Base-by-base conservation (phyloP, 2,329 filamentous ascomycete species). In the Cladosporium halotolerans region DNA sequence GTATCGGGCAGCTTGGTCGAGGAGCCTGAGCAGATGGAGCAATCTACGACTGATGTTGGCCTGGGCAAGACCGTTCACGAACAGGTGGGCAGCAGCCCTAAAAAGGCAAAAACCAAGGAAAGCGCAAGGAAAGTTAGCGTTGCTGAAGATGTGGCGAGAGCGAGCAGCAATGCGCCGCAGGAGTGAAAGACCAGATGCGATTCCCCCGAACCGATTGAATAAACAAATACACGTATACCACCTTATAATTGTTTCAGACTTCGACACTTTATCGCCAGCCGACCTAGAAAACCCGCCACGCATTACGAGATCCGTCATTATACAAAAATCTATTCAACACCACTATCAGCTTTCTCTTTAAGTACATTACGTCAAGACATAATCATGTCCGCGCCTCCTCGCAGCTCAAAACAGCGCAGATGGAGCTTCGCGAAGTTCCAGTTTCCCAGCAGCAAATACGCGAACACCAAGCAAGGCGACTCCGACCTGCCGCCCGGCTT, bases 61-160 rank as follows among this genome's bases (percentile, higher is more conserved):
- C 48, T 69, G 53, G 55, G 68, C 43, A 69, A 63, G 48, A 67
- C 64, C 9, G 46, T 70, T 4, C 69, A 72, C 18, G 60, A 62
- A 41, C 60, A 59, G 19, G n/a, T 55, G 5, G 19, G 19, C 6
- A 31, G n/a, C 4, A 36, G 31, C 19, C 38, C 34, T 23, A 51
- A 33, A 16, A 38, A 45, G 49, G 5, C 28, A 13, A 45, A 52
- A 10, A 36, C 16, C 32, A 10, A 41, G 4, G 23, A 39, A n/a
- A 14, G 31, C 9, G 46, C 28, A 23, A 49, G 46, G 32, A 34
- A 13, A 31, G n/a, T 34, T 13, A 49, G 46, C n/a, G 38, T 49
- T 11, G 32, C 18, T 14, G 48, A 51, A 13, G 48, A 51, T 32
- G 48, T 51, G 11, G 48, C 48, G 6, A 51, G 39, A 38, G 40